Conservation (phyloP, 2,329 filamentous ascomycete species). For the Aspergillus fijiensis region DNA sequence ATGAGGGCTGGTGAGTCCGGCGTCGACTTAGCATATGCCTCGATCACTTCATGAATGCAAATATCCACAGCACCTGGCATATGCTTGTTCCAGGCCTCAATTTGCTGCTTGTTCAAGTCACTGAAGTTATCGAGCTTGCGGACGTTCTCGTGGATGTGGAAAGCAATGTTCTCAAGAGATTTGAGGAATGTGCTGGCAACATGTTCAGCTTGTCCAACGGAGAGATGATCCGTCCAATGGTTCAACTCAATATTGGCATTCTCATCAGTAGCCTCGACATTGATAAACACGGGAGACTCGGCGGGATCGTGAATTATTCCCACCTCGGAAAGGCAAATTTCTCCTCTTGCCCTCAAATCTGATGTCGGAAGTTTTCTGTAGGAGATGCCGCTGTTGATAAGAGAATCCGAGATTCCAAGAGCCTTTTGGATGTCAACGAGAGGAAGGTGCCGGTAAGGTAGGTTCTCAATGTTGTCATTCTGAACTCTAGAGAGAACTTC, state of each 20-base stretch:
- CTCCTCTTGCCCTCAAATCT: slow-evolving; percentile 17
- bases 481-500: slow-evolving; percentile 45
- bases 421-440: slow-evolving; percentile 50
- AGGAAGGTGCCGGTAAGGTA: slow-evolving; percentile 46
- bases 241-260: slow-evolving; percentile 39
- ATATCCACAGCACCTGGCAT: slow-evolving; percentile 23
- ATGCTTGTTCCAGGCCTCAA: slow-evolving; percentile 32
- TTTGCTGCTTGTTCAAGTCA: slow-evolving; percentile 31
- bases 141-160: slow-evolving; percentile 34
- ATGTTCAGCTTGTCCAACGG: slow-evolving; percentile 39
- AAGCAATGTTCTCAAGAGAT: slow-evolving; percentile 40
- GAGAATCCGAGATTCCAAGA: slow-evolving; percentile 37
- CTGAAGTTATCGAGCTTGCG: slow-evolving; percentile 41
- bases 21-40: slow-evolving; percentile 22
- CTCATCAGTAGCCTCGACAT: slow-evolving; percentile 49
- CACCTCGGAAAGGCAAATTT: slow-evolving; percentile 41
- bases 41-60: slow-evolving; percentile 31
- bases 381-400: slow-evolving; percentile 53
- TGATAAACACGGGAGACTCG: slow-evolving; percentile 50
- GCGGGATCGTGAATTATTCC: slow-evolving; percentile 49
- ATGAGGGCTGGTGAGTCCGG: slow-evolving; percentile 30
- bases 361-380: slow-evolving; percentile 44
- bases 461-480: slow-evolving; percentile 48
- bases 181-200: slow-evolving; percentile 41
- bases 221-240: slow-evolving; percentile 45